phyloP scores from a whole-genome alignment of 768 basidiomycete genomes.

The Naematelia encephala region DNA sequence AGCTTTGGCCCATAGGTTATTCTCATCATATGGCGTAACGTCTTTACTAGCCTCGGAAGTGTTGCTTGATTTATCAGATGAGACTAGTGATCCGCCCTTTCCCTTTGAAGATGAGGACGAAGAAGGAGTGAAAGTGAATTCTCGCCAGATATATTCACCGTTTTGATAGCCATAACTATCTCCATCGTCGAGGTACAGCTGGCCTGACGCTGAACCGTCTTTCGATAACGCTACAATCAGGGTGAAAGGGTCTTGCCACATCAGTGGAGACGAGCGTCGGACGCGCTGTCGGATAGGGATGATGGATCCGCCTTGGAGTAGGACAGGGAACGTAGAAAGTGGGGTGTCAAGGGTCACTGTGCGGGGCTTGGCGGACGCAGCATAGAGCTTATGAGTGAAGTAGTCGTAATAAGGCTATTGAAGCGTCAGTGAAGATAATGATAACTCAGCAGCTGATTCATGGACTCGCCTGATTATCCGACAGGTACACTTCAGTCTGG shows the following conservation, averaged over 20 bases:
- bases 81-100: conserved; percentile 47
- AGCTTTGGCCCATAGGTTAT: conserved; percentile 68
- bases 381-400: conserved; percentile 66
- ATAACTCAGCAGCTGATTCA: not conserved
- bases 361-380: conserved; percentile 29
- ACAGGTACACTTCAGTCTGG: conserved; percentile 72
- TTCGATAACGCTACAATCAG: conserved; percentile 69
- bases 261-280: conserved; percentile 75
- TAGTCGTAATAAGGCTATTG: conserved; percentile 92
- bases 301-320: conserved; percentile 88
- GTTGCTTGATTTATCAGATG: not conserved
- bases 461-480: conserved; percentile 66
- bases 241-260: conserved; percentile 91
- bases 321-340: conserved; percentile 73
- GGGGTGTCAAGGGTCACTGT: conserved; percentile 75
- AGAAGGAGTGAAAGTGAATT: conserved; percentile 55
- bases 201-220: conserved; percentile 65
- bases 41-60: not conserved
- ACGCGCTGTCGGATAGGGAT: conserved; percentile 82
- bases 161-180: conserved; percentile 69
- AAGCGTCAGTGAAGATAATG: not conserved
- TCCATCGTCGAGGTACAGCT: conserved; percentile 94
- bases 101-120: conserved; percentile 45
- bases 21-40: conserved; percentile 1
- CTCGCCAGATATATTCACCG: conserved; percentile 81